Evolutionary conservation across 495 filamentous ascomycete species (phyloP), one percentile per base, ranked within the genome.

Genomic region (Physcia stellaris): DNA sequence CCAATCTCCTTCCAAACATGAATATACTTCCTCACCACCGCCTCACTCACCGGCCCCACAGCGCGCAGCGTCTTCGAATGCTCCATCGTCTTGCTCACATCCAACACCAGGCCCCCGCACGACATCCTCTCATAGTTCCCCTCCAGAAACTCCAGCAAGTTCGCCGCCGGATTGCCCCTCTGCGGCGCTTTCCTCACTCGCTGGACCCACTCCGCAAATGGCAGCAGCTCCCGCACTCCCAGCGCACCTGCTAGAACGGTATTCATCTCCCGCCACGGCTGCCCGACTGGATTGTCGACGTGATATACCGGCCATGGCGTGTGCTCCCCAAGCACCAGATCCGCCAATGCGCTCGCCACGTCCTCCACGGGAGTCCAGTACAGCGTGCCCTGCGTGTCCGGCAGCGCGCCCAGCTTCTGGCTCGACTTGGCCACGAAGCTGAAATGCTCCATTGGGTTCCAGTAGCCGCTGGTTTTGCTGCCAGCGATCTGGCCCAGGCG

Each of bases 211-310:
- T 65, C 61, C 0, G 51, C 26, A 33, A 67, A 67, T 0, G 67
- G 61, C 6, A 70, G 52, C 7, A 67, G 16, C 36, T 61, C 53
- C 0, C 57, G 51, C 12, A 71, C 61, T 4, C 41, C 44, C 0
- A 75, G 53, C 2, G 53, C 60, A 2, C 58, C 56, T 0, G 66
- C 60, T 6, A 77, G 40, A 2, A 68, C 28, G 0, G 35, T 17
- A 0, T 57, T 54, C 51, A 67, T 63, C 0, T 63, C 51, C 0
- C 29, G 28, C 70, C 70, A 74, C 0, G 60, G 55, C 50, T 73
- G 66, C 1, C 60, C 45, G 3, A 61, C 50, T 0, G 68, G 70
- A 37, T 74, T 73, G 11, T 76, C 71, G 37, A 76, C 60, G 49
- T 76, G 71, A 33, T 73, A 76, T 24, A 71, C 40, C 2, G 62